These are phyloP conservation scores for Hansenula sp. DNA, from an alignment of 1,139 yeast species.

Conservation along the genomic window DNA sequence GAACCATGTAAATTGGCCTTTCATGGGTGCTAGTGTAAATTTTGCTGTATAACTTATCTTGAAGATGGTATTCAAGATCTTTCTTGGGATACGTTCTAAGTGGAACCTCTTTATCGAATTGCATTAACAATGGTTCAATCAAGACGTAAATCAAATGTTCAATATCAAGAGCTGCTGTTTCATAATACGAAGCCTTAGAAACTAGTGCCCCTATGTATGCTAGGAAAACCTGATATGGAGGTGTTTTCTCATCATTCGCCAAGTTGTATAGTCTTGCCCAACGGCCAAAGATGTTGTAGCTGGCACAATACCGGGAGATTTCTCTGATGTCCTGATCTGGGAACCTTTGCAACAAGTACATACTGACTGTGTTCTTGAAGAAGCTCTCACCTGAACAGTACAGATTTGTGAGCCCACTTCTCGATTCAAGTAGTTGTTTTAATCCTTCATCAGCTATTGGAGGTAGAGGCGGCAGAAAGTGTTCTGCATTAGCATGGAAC, in stretches of 20 bases:
- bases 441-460: neutral
- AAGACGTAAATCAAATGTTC: conserved; percentile 8
- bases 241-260: neutral
- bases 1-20: conserved; percentile 5
- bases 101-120: conserved; percentile 3
- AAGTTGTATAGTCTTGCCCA: neutral
- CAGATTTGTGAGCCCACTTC: neutral
- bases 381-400: neutral
- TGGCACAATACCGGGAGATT: neutral
- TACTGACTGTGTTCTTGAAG: neutral
- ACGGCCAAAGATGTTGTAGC: neutral
- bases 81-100: conserved; percentile 3
- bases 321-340: neutral
- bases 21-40: conserved; percentile 4
- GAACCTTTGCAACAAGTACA: neutral
- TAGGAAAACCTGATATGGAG: conserved; percentile 8
- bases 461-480: neutral
- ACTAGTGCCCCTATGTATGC: conserved; percentile 13
- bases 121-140: conserved; percentile 12
- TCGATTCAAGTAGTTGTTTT: neutral
- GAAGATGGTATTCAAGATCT: conserved; percentile 2
- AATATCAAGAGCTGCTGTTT: neutral
- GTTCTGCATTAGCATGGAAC: neutral
- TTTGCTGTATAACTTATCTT: conserved; percentile 2
- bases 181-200: neutral